Base-by-base conservation (phyloP, 2,329 filamentous ascomycete species). In the Dactylellina sp. region DNA sequence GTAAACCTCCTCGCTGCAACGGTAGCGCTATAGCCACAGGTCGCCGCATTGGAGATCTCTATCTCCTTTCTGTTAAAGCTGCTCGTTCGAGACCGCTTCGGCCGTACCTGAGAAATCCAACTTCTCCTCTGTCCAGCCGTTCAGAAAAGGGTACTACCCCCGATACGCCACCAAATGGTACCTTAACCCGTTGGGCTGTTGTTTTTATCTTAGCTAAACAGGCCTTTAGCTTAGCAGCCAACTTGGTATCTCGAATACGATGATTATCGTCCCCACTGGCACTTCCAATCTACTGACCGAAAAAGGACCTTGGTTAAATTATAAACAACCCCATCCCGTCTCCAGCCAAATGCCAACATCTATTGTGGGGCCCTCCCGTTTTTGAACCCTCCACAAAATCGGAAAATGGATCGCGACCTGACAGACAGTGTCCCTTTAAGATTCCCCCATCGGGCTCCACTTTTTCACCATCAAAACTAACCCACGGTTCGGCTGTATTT, bases 41-140 rank as follows among this genome's bases (percentile, higher is more conserved):
- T 50, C n/a, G 42, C 42, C 49, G 65, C 49, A 62, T 52, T 63
- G 44, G 37, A 64, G 57, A 46, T 57, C 66, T 32, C 22, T 57
- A 57, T 32, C 25, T 57, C 42, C 39, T 52, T 32, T 66, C 40
- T 55, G 39, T 35, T 53, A 2, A 53, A 60, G 53, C 20, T 68
- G 42, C 63, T 53, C 53, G 44, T 68, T 47, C 44, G 52, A 52
- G 42, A 32, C 24, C 53, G 55, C 20, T 40, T 55, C 18, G 53
- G 44, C 53, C 35, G 65, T 62, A 63, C 57, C 59, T 71, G 65
- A 71, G n/a, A 71, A 71, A 52, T 50, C 53, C 42, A 56, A n/a
- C n/a, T n/a, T n/a, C n/a, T n/a, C n/a, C n/a, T n/a, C n/a, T n/a
- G n/a, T n/a, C 57, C 50, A 50, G 24, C 63, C 63, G 66, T 46